phyloP scores from a whole-genome alignment of 2,329 filamentous ascomycete genomes.

The Pseudogymnoascus sp. region DNA sequence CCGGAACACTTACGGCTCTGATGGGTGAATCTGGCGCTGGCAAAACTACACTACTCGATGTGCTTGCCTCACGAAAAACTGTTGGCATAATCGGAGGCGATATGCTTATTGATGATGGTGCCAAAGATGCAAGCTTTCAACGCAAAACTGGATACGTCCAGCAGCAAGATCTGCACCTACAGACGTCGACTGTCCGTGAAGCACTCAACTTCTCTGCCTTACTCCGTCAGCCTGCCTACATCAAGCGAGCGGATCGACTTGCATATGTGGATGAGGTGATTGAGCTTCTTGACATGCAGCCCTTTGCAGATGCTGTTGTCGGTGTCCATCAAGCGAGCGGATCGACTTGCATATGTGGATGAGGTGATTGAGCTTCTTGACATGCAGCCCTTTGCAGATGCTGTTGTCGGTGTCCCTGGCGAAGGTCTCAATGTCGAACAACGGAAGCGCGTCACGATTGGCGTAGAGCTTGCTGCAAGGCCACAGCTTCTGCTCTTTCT shows the following conservation, averaged over 20 bases:
- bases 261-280: constrained; percentile 75
- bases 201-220: constrained; percentile 82
- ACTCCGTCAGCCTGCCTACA: constrained; percentile 69
- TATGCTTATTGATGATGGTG: constrained; percentile 58
- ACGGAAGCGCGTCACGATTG: constrained; percentile 57
- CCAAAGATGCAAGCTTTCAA: constrained; percentile 73
- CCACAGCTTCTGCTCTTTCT: constrained; percentile 80
- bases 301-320: constrained; percentile 57
- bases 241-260: constrained; percentile 66
- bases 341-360: constrained; percentile 81
- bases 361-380: constrained; percentile 58
- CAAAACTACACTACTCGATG: constrained; percentile 80
- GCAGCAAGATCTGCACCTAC: constrained; percentile 81
- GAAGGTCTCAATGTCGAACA: constrained; percentile 54
- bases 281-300: constrained; percentile 54
- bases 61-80: constrained; percentile 72
- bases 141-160: constrained; percentile 69
- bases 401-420: constrained; percentile 54
- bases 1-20: constrained; percentile 57
- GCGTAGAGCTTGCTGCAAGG: constrained; percentile 84
- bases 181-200: constrained; percentile 78
- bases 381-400: constrained; percentile 58
- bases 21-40: constrained; percentile 61
- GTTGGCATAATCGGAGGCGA: constrained; percentile 84
- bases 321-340: constrained; percentile 53